phyloP scores from a whole-genome alignment of 129 eudicot genomes.

The Tagetes erecta region DNA sequence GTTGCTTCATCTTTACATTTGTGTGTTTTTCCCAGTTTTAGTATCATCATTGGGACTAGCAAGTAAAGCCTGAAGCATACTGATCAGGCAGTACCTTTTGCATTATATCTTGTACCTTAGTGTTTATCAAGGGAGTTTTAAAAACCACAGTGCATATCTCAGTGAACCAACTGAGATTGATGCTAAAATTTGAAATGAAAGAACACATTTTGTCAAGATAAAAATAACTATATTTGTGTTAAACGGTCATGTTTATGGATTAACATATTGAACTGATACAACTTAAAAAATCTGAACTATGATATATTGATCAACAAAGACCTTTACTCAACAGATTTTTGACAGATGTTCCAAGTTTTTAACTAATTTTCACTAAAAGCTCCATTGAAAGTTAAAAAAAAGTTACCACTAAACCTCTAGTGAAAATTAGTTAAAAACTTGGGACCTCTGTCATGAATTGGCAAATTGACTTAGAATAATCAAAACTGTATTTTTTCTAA shows the following conservation, averaged over 20 bases:
- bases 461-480: too few relatives aligned
- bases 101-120: slow-evolving; percentile 24
- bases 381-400: too few relatives aligned
- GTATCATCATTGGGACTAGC: slow-evolving; percentile 33
- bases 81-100: slow-evolving; percentile 17
- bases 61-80: slow-evolving; percentile 16
- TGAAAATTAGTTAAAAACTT: too few relatives aligned
- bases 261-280: neutral
- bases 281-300: neutral
- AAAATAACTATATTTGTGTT: neutral
- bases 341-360: too few relatives aligned
- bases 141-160: slow-evolving; percentile 28
- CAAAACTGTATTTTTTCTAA: too few relatives aligned
- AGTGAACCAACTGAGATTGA: slow-evolving; percentile 19
- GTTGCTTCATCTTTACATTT: slow-evolving; percentile 25
- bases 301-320: too few relatives aligned
- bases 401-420: too few relatives aligned
- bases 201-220: neutral
- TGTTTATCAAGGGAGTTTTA: slow-evolving; percentile 16
- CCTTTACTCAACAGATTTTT: too few relatives aligned
- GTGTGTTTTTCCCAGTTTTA: slow-evolving; percentile 32
- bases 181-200: neutral
- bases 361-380: too few relatives aligned
- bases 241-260: neutral
- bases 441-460: too few relatives aligned